A percentile compares a stretch with the other conserved stretches of the same genome.
phyloP scores from a whole-genome alignment of 768 basidiomycete species.

The Termitomyces sp. region DNA sequence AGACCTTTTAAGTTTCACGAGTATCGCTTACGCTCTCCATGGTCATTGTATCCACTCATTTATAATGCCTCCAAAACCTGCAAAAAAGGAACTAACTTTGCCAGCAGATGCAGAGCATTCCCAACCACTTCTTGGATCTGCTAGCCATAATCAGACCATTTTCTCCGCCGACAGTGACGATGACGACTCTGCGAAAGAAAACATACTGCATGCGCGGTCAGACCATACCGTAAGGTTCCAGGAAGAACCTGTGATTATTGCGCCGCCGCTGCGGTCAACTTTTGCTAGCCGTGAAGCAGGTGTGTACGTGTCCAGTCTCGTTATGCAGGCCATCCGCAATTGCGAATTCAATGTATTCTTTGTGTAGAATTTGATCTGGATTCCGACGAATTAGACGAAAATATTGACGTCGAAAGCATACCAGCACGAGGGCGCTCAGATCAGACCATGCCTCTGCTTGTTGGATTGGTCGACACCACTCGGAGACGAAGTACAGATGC shows the following conservation, averaged over 20 bases:
- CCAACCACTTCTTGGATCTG: constrained; percentile 54
- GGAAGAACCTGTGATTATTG: constrained; percentile 65
- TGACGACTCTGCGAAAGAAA: constrained; percentile 39
- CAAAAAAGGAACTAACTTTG: constrained; percentile 22
- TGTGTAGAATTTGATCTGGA: constrained; percentile 77
- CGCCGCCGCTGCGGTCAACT: constrained; percentile 66
- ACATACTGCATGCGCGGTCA: constrained; percentile 24
- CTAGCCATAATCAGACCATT: constrained; percentile 35
- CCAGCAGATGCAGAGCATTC: constrained; percentile 33
- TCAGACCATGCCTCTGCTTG: constrained; percentile 69
- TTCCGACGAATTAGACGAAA: constrained; percentile 68
- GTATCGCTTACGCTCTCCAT: constrained; percentile 4
- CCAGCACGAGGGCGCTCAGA: constrained; percentile 32
- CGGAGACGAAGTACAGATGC: constrained; percentile 49
- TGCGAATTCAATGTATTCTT: constrained; percentile 8
- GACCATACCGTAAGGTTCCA: constrained; percentile 56
- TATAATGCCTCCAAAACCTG: constrained; percentile 22
- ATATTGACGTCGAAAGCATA: constrained; percentile 23
- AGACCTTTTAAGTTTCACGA: neutral
- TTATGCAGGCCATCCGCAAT: neutral
- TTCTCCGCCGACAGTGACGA: constrained; percentile 58
- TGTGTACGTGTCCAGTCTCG: constrained; percentile 37
- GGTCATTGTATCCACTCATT: constrained; percentile 4
- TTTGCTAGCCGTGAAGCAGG: constrained; percentile 75
- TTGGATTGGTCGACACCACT: constrained; percentile 67